Conservation (phyloP, 1,284 basidiomycete species). For the Ceratorhiza oryzae-sativae region DNA sequence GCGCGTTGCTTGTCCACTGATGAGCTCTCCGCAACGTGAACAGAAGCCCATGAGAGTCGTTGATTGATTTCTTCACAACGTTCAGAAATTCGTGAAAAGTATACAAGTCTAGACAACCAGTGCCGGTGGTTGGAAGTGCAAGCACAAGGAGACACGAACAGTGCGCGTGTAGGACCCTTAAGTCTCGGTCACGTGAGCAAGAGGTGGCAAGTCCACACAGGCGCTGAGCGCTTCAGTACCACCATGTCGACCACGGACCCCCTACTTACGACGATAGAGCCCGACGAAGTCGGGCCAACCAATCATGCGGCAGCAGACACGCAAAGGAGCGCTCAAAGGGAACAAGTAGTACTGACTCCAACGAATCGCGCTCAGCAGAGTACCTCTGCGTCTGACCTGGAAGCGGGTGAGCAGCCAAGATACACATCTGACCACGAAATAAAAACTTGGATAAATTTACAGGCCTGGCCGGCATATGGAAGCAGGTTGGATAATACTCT, state of each 20-base stretch:
- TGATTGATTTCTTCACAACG: not conserved
- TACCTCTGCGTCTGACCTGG: conserved; percentile 67
- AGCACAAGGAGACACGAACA: conserved; percentile 27
- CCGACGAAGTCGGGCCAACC: conserved; percentile 60
- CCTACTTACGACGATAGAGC: conserved; percentile 71
- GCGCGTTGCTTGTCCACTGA: conserved; percentile 38
- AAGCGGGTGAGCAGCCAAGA: conserved; percentile 65
- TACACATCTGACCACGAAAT: not conserved
- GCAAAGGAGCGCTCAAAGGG: conserved; percentile 48
- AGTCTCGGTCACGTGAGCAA: conserved; percentile 9
- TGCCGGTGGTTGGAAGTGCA: conserved; percentile 32
- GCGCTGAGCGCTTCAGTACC: not conserved
- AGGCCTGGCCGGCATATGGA: conserved; percentile 78
- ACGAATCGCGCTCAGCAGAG: conserved; percentile 56
- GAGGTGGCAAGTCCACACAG: not conserved
- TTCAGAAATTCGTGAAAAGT: conserved; percentile 19
- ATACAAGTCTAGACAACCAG: conserved; percentile 5
- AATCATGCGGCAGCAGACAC: conserved; percentile 52
- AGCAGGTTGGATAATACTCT: conserved; percentile 62
- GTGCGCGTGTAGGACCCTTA: conserved; percentile 29
- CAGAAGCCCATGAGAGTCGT: conserved; percentile 42
- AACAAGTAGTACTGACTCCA: conserved; percentile 64
- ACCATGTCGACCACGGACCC: conserved; percentile 65
- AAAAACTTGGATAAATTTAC: too few species aligned
- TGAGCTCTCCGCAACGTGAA: conserved; percentile 44